phyloP scores from a whole-genome alignment of 768 basidiomycete genomes.

The Flagelloscypha sp. region DNA sequence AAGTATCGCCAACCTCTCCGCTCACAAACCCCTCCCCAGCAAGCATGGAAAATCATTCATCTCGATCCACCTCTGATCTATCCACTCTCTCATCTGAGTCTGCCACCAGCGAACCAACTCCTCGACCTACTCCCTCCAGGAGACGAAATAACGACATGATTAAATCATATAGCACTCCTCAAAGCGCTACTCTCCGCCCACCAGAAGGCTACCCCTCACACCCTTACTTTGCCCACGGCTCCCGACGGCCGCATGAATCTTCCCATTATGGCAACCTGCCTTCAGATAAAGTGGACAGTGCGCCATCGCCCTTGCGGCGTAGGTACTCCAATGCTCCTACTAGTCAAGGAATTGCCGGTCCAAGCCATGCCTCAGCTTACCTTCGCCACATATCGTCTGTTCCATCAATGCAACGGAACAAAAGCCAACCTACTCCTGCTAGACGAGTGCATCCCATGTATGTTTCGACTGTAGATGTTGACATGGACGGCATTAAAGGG shows the following conservation, averaged over 20 bases:
- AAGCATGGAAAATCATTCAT: background rate
- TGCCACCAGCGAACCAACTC: background rate
- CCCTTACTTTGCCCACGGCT: too few relatives aligned
- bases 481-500: slow-evolving; percentile 16
- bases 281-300: too few relatives aligned
- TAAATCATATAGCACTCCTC: background rate
- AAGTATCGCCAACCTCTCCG: slow-evolving; percentile 15
- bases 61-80: background rate
- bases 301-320: slow-evolving; percentile 12
- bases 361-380: slow-evolving; percentile 55
- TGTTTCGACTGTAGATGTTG: too few relatives aligned
- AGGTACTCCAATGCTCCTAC: slow-evolving; percentile 19
- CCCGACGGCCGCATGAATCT: too few relatives aligned
- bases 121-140: background rate
- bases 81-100: background rate
- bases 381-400: slow-evolving; percentile 70
- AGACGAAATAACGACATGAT: background rate
- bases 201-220: background rate
- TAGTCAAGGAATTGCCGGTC: slow-evolving; percentile 28
- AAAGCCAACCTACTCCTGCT: too few relatives aligned
- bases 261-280: too few relatives aligned
- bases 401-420: slow-evolving; percentile 36
- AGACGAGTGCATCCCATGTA: too few relatives aligned
- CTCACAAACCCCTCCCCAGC: slow-evolving; percentile 15
- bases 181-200: background rate